These are phyloP conservation scores for Lentinula raphanica DNA, from an alignment of 768 basidiomycete species.

Conservation along the genomic window DNA sequence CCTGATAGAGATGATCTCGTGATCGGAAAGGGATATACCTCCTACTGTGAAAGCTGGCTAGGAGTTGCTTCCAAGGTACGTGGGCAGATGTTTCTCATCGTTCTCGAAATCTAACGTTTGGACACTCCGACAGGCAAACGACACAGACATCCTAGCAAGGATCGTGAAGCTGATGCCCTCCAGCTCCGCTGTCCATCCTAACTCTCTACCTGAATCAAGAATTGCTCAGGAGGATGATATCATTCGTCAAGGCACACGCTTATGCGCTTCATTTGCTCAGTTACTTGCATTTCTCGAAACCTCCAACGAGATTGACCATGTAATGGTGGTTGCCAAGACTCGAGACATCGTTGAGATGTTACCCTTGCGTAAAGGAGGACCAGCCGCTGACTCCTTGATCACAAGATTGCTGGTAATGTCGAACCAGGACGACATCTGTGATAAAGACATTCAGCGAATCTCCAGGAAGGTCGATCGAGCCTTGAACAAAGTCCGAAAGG, in stretches of 20 bases:
- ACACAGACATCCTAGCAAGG: constrained; percentile 41
- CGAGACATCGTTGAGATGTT: background rate
- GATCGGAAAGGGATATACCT: constrained; percentile 47
- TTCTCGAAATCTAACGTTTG: background rate
- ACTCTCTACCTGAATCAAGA: constrained; percentile 14
- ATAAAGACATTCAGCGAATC: constrained; percentile 33
- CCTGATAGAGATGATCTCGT: constrained; percentile 35
- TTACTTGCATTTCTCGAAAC: constrained; percentile 33
- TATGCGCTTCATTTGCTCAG: constrained; percentile 41
- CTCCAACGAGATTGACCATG: background rate
- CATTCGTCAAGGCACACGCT: constrained; percentile 33
- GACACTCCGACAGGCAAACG: constrained; percentile 35
- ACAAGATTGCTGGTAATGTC: background rate
- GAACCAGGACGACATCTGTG: background rate
- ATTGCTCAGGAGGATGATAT: constrained; percentile 8
- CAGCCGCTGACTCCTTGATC: background rate
- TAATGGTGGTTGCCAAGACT: background rate
- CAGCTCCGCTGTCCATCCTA: background rate
- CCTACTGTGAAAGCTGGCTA: constrained; percentile 71
- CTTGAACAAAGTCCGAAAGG: constrained; percentile 52
- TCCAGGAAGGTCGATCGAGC: constrained; percentile 55
- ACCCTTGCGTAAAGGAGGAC: background rate
- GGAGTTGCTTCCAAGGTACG: constrained; percentile 59
- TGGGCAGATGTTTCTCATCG: background rate
- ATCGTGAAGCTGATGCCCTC: constrained; percentile 38